A percentile compares a stretch with the other conserved stretches of the same genome.
phyloP scores from a whole-genome alignment of 805 yeast species.

The Nakazawaea populi region DNA sequence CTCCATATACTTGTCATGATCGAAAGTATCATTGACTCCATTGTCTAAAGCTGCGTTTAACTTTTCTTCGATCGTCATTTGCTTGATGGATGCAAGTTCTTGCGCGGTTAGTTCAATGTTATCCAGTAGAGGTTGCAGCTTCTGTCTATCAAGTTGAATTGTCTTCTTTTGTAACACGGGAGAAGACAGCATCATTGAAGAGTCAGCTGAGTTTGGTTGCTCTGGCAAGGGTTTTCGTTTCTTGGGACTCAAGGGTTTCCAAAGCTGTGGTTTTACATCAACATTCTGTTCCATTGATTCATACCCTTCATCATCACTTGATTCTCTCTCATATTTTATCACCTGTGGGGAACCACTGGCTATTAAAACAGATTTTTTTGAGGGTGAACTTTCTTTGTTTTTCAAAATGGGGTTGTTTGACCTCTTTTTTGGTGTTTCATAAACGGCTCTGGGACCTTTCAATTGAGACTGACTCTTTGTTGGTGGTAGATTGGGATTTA shows the following conservation, averaged over 20 bases:
- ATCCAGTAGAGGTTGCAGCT: no score
- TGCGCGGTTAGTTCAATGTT: slow-evolving; percentile 17
- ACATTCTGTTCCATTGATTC: slow-evolving; percentile 12
- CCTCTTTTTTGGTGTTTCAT: slow-evolving; percentile 16
- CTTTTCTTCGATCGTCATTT: slow-evolving; percentile 35
- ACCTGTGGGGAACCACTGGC: slow-evolving; percentile 32
- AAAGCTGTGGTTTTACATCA: slow-evolving; percentile 6
- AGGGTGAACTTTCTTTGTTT: slow-evolving; percentile 23
- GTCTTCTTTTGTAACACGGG: slow-evolving; percentile 18
- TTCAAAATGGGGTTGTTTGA: not conserved
- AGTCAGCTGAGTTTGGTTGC: slow-evolving; percentile 26
- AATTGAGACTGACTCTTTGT: slow-evolving; percentile 20
- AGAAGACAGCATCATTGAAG: slow-evolving; percentile 22
- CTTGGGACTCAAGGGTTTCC: slow-evolving; percentile 16
- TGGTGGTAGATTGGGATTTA: slow-evolving; percentile 7
- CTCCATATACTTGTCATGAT: slow-evolving; percentile 23
- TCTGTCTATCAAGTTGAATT: no score
- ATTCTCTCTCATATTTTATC: slow-evolving; percentile 24
- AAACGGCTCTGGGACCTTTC: slow-evolving; percentile 24
- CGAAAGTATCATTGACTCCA: slow-evolving; percentile 16
- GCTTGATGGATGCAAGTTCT: slow-evolving; percentile 18
- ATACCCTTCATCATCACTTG: slow-evolving; percentile 17
- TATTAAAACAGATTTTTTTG: slow-evolving; percentile 32
- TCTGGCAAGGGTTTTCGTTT: slow-evolving; percentile 32
- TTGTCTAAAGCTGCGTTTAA: slow-evolving; percentile 34